Conservation (phyloP, 345 rosid genomes). For the Corymbia maculata region DNA sequence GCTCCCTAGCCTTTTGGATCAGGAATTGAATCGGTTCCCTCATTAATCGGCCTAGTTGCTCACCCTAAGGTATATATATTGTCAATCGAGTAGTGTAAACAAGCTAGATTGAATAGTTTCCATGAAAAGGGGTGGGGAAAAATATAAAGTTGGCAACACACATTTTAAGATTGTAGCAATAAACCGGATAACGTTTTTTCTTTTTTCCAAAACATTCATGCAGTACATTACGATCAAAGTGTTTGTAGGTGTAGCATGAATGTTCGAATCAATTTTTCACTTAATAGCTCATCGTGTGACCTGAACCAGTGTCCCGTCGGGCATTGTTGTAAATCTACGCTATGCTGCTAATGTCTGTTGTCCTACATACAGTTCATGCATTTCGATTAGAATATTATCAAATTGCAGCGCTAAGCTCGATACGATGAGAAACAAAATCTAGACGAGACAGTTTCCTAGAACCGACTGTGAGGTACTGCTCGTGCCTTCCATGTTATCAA, state of each 20-base stretch:
- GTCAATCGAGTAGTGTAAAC: not conserved
- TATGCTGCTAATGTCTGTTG: not conserved
- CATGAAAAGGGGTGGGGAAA: not conserved
- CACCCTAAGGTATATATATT: not conserved
- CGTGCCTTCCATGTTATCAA: not conserved
- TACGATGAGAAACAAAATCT: not conserved
- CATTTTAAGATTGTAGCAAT: not conserved
- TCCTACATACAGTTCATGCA: not conserved
- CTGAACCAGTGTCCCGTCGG: not conserved
- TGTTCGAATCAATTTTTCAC: not conserved
- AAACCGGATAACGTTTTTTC: not conserved
- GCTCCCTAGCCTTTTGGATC: not conserved
- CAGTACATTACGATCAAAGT: not conserved
- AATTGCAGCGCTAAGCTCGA: not conserved
- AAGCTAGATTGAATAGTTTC: not conserved
- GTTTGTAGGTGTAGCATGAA: not conserved
- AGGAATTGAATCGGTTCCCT: not conserved
- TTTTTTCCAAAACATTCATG: not conserved
- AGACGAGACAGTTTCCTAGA: not conserved
- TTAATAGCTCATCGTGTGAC: not conserved
- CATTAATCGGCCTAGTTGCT: not conserved
- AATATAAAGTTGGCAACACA: not conserved
- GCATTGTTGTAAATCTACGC: not conserved
- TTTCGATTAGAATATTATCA: not conserved
- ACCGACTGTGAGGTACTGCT: not conserved